A percentile compares a stretch with the other conserved stretches of the same genome.
Conservation (phyloP, 2,329 filamentous ascomycete genomes). For the Colletotrichum euphorbiae region DNA sequence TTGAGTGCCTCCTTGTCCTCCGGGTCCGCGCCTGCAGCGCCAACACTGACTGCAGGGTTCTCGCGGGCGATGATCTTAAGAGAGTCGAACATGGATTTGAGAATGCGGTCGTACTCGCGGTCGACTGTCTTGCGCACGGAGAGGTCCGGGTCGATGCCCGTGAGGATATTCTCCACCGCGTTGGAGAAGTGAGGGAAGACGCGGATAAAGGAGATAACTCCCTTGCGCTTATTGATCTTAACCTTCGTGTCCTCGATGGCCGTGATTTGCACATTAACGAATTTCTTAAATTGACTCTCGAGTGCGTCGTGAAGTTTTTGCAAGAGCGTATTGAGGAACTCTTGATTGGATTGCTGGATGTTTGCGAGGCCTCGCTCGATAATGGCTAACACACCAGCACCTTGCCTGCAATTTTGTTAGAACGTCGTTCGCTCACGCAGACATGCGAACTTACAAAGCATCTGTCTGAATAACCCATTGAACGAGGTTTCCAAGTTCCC, state of each 20-base stretch:
- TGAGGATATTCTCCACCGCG: conserved; percentile 86
- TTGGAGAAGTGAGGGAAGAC: conserved; percentile 90
- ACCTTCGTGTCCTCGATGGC: conserved; percentile 99
- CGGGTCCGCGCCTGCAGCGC: conserved; percentile 61
- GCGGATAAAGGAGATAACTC: conserved; percentile 94
- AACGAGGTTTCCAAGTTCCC: conserved; percentile 81
- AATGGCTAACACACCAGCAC: conserved; percentile 84
- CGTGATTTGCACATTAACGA: conserved; percentile 93
- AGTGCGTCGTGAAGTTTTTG: conserved; percentile 83
- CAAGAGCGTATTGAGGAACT: conserved; percentile 84
- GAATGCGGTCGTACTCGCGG: conserved; percentile 86
- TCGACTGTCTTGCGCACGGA: conserved; percentile 83
- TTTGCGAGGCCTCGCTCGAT: conserved; percentile 84
- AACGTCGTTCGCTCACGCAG: not conserved
- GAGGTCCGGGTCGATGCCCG: conserved; percentile 65
- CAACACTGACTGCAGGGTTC: conserved; percentile 65
- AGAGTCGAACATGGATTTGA: conserved; percentile 97
- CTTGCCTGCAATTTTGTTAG: conserved; percentile 71
- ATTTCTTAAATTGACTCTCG: conserved; percentile 82
- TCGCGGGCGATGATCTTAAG: conserved; percentile 91
- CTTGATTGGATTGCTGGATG: conserved; percentile 90
- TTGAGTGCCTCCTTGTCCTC: conserved; percentile 98
- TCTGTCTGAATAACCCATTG: conserved; percentile 87
- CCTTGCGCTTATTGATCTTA: conserved; percentile 98
- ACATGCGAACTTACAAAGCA: conserved; percentile 75